Base-by-base conservation (phyloP, 176 grass and related monocot species). In the Triticum timopheevii region DNA sequence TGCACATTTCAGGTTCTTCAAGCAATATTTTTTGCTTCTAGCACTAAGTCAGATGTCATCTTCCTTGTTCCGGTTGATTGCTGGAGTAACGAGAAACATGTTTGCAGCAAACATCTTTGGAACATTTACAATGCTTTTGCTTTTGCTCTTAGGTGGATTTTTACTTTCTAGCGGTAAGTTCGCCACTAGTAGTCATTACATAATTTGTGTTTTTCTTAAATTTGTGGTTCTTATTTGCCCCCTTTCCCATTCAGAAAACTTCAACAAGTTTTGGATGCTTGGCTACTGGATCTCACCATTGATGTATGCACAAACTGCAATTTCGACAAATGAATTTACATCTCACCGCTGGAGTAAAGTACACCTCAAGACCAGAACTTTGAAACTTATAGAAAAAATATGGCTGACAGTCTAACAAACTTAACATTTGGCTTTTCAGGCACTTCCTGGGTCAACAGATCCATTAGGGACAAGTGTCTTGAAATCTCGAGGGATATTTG, bases 271-370 rank as follows among this genome's bases (percentile, higher is more conserved):
- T 82, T 94, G 89, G 92, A 84, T 88, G 40, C 76, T 87, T 81
- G 92, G 86, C 3, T 94, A 94, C 20, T 94, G 92, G 92, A 81
- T 86, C 19, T 94, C 89, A 42, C 92, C 89, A 16, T 22, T 94
- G 23, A 83, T 64, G 68, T 94, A 94, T 65, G 92, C 86, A 58
- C 89, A 94, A 75, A 94, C 91, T 63, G 81, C 89, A 23, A 85
- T 94, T 69, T 82, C 89, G 10, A 68, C 67, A 63, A 94, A 87
- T 23, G 92, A 92, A 67, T 92, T 94, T 73, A 69, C 83, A 19
- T 81, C 79, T 27, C 45, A 86, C 36, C 86, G 83, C 75, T 94
- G 92, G 92, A 77, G 10, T 64, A 88, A 94, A 56, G 92, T 93
- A 91, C 17, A 76, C 10, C 58, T 58, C 19, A 23, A 76, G 3